Base-by-base conservation (phyloP, 2,329 filamentous ascomycete species). In the Pseudogymnoascus sp. region DNA sequence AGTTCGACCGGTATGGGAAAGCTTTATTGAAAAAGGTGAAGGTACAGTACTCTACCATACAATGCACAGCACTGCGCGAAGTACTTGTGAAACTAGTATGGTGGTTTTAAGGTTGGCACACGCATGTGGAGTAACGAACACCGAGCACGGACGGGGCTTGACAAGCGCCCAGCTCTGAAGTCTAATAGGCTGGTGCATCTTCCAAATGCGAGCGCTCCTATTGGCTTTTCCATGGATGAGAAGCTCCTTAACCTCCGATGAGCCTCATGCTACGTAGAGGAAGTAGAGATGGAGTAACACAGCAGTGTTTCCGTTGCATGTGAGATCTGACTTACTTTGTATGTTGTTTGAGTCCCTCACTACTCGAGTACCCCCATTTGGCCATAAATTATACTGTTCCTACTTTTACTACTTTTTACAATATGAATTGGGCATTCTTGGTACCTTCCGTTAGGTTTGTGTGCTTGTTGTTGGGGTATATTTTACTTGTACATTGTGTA, bases 21-120 rank as follows among this genome's bases (percentile, higher is more conserved):
- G 38, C 19, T 13, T 41, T n/a, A n/a, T n/a, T 23, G 5, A 6
- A 41, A n/a, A 41, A 41, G 12, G 19, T 41, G 37, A 23, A 41
- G 38, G 38, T 41, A 41, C 38, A 23, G 13, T 7, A 12, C 5
- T 23, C 19, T 23, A 23, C 38, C 18, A 23, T 41, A 21, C 12
- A 41, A 23, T 41, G 10, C 38, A 41, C 38, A 41, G 8, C 19
- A 41, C 19, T 41, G 13, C 10, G 5, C 4, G 6, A 3, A 12
- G 23, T 52, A 52, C 45, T 30, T 52, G 45, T 52, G 45, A 52
- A 52, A 12, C 45, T 52, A 52, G 45, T 30, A 30, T 5, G 8
- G 45, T 30, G 15, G 9, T 52, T 52, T 52, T 30, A 52, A 52
- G 45, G 45, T 52, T 52, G 45, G 45, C 45, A 52, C 45, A 52